phyloP scores from a whole-genome alignment of 441 rosid genomes.

The Croton laevigatus region DNA sequence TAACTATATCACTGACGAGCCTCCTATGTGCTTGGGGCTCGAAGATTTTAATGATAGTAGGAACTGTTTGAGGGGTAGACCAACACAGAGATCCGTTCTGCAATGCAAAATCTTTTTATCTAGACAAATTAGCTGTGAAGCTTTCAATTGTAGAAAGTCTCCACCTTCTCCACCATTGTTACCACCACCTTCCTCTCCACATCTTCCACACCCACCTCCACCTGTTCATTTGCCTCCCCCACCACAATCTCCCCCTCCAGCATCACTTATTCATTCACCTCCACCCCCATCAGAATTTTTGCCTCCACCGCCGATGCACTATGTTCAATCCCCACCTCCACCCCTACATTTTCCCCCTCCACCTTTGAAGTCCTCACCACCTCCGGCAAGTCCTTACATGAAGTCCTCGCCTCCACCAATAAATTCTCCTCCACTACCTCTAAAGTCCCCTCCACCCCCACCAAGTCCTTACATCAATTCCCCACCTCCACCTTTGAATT shows the following conservation, averaged over 20 bases:
- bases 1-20: conserved; percentile 75
- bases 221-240: conserved; percentile 26
- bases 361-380: neutral
- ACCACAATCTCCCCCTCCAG: conserved; percentile 1
- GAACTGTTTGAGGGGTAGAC: conserved; percentile 69
- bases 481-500: neutral
- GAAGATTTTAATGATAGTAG: conserved; percentile 51
- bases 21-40: conserved; percentile 57
- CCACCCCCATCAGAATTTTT: conserved; percentile 10
- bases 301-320: conserved; percentile 21
- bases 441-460: neutral
- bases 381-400: neutral
- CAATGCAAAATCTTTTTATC: conserved; percentile 61
- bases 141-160: conserved; percentile 50
- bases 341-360: neutral
- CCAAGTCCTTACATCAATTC: neutral
- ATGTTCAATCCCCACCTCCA: conserved; percentile 10
- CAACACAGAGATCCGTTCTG: conserved; percentile 54
- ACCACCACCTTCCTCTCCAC: conserved; percentile 9
- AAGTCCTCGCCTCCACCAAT: neutral
- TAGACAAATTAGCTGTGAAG: conserved; percentile 48
- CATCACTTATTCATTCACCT: neutral
- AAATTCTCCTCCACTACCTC: neutral
- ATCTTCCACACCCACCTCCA: conserved; percentile 18
- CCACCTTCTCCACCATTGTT: conserved; percentile 44